Evolutionary conservation across 163 green algal genomes (phyloP), one percentile per base, ranked within the genome.

Genomic region (Chloroidium sp.): DNA sequence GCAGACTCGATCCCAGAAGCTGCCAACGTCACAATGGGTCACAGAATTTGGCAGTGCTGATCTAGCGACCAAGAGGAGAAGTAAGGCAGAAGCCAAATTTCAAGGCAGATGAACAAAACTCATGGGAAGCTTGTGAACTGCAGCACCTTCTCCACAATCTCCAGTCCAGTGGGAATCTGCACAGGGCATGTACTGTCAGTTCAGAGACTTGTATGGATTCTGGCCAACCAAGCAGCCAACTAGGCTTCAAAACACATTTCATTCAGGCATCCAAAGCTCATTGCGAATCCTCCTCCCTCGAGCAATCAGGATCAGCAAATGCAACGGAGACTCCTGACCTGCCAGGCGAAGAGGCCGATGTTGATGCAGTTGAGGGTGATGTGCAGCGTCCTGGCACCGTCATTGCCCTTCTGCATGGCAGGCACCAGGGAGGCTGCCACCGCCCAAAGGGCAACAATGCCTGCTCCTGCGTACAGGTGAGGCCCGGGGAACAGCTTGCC

Each of bases 401-500:
- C 85, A 86, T 98, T 96, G 76, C 96, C 96, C 88, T 97, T 98
- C 83, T 97, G 90, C 96, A 99, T 99, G 3, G 89, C 84, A 3
- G 96, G 96, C 72, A 97, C 92, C 69, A 99, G 88, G 0, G 92
- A 84, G 0, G 96, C 93, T n/a, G 96, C 96, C 8, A 92, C 69
- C 3, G 95, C 96, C 96, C 96, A 99, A 69, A 98, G 85, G 2
- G 88, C 90, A 0, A 94, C 91, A 78, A 99, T 98, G 81, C 64
- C 83, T 61, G 95, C 94, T n/a, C 95, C 95, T 58, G 95, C 95
- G 83, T 94, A 99, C 79, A 99, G 92, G 87, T 99, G 96, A 57
- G 96, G 96, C 3, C 96, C 96, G 3, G 96, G 96, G 90, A 99
- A 99, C 62, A 99, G 92, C 89, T 98, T 97, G 67, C 94, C 86